Conservation (phyloP, 192 early-diverging fungal species). For the Linnemannia schmuckeri region DNA sequence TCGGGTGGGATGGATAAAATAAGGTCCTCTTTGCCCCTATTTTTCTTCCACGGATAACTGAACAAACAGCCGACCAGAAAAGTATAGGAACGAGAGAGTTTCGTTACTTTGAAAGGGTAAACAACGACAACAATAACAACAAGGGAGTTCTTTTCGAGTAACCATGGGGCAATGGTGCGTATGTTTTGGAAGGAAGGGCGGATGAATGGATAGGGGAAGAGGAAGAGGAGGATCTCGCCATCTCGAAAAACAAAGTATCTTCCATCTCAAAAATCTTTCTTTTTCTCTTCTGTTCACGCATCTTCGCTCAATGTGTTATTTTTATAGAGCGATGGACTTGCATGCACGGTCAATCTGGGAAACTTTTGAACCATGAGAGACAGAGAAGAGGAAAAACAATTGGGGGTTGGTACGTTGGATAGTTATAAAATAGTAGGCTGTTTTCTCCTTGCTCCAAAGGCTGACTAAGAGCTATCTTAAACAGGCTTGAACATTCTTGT, state of each 20-base stretch:
- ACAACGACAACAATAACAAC: no score
- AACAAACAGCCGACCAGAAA: no score
- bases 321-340: not conserved
- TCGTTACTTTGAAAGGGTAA: no score
- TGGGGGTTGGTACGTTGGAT: not conserved
- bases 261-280: conserved; percentile 3
- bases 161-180: not conserved
- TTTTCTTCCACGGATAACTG: no score
- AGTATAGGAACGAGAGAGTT: no score
- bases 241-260: not conserved
- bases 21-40: no score
- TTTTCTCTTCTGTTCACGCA: not conserved
- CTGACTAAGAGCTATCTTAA: not conserved
- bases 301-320: not conserved
- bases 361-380: conserved; percentile 2
- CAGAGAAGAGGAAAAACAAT: not conserved
- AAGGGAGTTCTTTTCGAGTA: no score
- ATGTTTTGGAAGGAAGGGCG: not conserved
- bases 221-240: not conserved
- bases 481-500: not conserved
- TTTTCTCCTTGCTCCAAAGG: no score
- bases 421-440: not conserved
- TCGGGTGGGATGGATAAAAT: no score
- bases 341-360: not conserved
- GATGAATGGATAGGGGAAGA: not conserved